These are phyloP conservation scores for Ganoderma sp. DNA, from an alignment of 1,284 basidiomycete species.

Conservation along the genomic window DNA sequence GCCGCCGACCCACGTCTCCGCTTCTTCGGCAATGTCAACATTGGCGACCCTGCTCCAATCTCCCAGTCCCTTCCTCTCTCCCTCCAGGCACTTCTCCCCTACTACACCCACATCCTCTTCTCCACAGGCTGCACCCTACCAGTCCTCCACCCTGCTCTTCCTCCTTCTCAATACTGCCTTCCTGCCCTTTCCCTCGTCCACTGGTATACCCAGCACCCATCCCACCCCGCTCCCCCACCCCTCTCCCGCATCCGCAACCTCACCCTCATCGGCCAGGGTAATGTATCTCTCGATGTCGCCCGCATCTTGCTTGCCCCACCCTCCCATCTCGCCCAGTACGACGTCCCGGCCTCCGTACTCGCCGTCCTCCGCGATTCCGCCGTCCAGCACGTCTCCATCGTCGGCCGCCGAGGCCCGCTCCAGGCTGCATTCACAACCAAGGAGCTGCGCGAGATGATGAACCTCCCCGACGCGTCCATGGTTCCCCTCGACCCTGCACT, in stretches of 20 bases:
- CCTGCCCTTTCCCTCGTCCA: constrained; percentile 90
- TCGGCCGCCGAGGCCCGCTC: constrained; percentile 86
- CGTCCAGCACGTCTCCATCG: constrained; percentile 82
- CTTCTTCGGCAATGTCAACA: constrained; percentile 93
- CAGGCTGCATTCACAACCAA: constrained; percentile 95
- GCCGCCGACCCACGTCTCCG: constrained; percentile 77
- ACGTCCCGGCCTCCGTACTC: constrained; percentile 83
- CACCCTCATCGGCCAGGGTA: constrained; percentile 92
- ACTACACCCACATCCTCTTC: constrained; percentile 85
- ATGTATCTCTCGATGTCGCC: constrained; percentile 94
- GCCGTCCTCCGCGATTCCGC: constrained; percentile 66
- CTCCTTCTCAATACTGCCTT: constrained; percentile 61
- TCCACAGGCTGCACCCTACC: constrained; percentile 81
- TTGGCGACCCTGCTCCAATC: constrained; percentile 55
- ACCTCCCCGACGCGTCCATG: constrained; percentile 76
- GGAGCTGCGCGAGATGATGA: constrained; percentile 91
- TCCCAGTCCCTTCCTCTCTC: constrained; percentile 61
- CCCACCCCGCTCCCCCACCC: constrained; percentile 58
- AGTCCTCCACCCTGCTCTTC: constrained; percentile 59
- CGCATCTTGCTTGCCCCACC: constrained; percentile 83
- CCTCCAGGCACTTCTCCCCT: constrained; percentile 58
- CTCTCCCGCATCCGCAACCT: constrained; percentile 73
- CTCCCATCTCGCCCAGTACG: constrained; percentile 71
- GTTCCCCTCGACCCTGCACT: constrained; percentile 58
- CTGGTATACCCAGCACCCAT: constrained; percentile 97